Base-by-base conservation (phyloP, 371 early-diverging fungal species). In the Circinella minor region DNA sequence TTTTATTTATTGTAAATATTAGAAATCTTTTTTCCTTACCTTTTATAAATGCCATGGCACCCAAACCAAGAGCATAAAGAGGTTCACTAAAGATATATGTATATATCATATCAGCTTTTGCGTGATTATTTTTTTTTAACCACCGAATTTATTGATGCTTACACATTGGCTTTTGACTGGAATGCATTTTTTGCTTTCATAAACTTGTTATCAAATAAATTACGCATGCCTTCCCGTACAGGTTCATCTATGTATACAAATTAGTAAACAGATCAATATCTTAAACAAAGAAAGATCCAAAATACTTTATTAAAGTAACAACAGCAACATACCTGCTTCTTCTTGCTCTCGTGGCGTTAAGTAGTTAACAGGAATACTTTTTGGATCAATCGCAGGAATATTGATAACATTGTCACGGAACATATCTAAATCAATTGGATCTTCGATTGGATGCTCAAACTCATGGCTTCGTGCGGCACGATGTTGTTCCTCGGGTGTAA, bases 301-400 rank as follows among this genome's bases (percentile, higher is more conserved):
- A 4, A 49, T 49, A 49, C 47, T 6, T 27, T 34, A 65, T 51
- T 17, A 37, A 4, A n/a, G n/a, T 7, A 8, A 49, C 13, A 38
- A 27, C 39, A 9, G 9, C 9, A 39, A n/a, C 60, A 59, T 78
- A 85, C 87, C 89, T 51, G 79, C 79, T 64, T 76, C 73, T 66
- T 83, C 87, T 69, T 88, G 89, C 61, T 88, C 86, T n/a, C 77
- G 74, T 20, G 87, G 82, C 15, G 77, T 69, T 4, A 88, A 68
- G 47, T 74, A 63, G 66, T 88, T 88, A 38, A 79, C 72, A 5
- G 76, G 71, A 5, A 82, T 49, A 51, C 73, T 63, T 36, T 76
- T 79, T 6, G 67, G 49, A 46, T 76, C 66, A 4, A 77, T 55
- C 9, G 60, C 36, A 17, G 61, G 75, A 4, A 75, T 66, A 20